Evolutionary conservation across 1,284 basidiomycete species (phyloP).

Genomic region (Fomitopsis pinicola): DNA sequence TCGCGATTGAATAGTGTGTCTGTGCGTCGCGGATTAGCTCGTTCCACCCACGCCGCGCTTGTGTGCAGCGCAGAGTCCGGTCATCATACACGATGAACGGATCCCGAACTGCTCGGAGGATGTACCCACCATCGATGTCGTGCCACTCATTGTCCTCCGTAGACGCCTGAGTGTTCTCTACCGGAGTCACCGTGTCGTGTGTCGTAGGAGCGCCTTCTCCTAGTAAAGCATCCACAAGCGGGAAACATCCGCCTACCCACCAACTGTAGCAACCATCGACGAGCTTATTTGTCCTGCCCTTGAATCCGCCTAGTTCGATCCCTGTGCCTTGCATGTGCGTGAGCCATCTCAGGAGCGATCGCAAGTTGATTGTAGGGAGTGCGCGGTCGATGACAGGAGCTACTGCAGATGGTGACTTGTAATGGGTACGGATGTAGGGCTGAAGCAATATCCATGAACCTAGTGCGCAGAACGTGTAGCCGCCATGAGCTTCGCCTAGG

Average conservation of each 20-base stretch:
- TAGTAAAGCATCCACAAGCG: constrained; percentile 67
- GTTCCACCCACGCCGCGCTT: neutral
- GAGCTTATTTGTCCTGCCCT: constrained; percentile 93
- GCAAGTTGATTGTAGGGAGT: constrained; percentile 51
- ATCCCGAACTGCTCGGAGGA: neutral
- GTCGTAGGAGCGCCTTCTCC: constrained; percentile 18
- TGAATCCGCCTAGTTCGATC: constrained; percentile 89
- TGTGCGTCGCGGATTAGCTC: constrained; percentile 19
- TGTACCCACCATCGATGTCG: constrained; percentile 56
- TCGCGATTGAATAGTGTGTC: constrained; percentile 53
- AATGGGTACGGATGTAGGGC: constrained; percentile 38
- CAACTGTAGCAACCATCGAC: constrained; percentile 99
- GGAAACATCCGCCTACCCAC: constrained; percentile 96
- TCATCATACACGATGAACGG: neutral
- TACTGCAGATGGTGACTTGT: constrained; percentile 3
- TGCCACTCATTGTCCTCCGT: constrained; percentile 47
- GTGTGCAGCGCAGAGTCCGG: neutral
- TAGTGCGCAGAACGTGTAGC: constrained; percentile 92
- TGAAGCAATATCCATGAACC: constrained; percentile 81
- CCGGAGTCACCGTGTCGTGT: constrained; percentile 14
- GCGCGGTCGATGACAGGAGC: neutral
- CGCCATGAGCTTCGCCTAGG: constrained; percentile 94
- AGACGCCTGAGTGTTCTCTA: constrained; percentile 19
- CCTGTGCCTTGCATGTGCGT: constrained; percentile 82
- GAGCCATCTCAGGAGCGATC: constrained; percentile 76